Base-by-base conservation (phyloP, 163 green algal genomes). In the Scenedesmus sp. region DNA sequence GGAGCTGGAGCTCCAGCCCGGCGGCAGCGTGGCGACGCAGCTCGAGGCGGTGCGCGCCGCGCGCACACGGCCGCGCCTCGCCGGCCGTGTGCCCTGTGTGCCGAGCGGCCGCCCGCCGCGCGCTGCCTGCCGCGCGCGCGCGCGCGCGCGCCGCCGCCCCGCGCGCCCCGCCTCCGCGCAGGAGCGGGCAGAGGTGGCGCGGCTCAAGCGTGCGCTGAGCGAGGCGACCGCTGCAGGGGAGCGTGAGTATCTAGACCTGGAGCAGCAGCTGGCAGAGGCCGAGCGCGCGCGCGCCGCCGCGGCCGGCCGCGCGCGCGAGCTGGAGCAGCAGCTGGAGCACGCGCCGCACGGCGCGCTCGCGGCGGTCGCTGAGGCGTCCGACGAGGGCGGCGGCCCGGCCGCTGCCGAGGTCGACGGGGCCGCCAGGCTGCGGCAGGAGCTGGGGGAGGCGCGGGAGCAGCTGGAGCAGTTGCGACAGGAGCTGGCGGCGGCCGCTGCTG, bases 191-290 rank as follows among this genome's bases (percentile, higher is more conserved):
- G 60, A 75, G 54, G 36, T 60, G 26, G 11, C 63, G 13, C 62
- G 50, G 6, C 51, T 81, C 15, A 54, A 57, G 33, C 60, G 33
- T 20, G 48, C 47, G 0, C 63, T 81, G 3, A 33, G 62, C 39
- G 74, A 81, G 51, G 44, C 75, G 14, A 63, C 51, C 47, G 75
- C 75, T 20, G 56, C 64, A 33, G 28, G 62, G 3, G 63, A 83
- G 56, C 75, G 75, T 24, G 75, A 83, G 64, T 76, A 70, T 44
- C 31, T 76, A 3, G 75, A 83, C 39, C 64, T 83, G 17, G 75
- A 77, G 44, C 56, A 83, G 64, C 75, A 83, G 54, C 65, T 83
- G 11, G 75, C 75, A 45, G 75, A 83, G 22, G 64, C 75, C 14
- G 75, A 83, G 31, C 75, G 75, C 13, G 39, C 75, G 3, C 64